Conservation (phyloP, 768 basidiomycete species). For the Melanogaster broomeanus region DNA sequence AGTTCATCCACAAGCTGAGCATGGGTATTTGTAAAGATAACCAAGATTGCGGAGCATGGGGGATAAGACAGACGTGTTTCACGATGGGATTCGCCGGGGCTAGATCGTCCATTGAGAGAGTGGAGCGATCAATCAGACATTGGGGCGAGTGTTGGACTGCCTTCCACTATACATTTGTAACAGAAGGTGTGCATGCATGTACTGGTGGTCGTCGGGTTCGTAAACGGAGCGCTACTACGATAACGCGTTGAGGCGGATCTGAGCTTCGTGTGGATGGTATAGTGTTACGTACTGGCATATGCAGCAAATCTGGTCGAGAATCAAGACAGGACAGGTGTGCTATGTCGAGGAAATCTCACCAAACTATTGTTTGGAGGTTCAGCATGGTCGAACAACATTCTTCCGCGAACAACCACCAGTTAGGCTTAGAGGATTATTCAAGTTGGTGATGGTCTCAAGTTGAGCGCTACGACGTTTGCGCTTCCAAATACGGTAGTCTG, state of each 20-base stretch:
- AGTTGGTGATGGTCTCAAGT: neutral
- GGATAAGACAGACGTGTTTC: conserved; percentile 45
- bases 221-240: conserved; percentile 67
- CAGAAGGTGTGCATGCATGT: conserved; percentile 90
- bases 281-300: conserved; percentile 65
- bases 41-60: conserved; percentile 2
- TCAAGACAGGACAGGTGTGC: neutral
- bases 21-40: conserved; percentile 7
- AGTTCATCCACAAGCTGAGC: conserved; percentile 82
- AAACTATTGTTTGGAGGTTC: conserved; percentile 67
- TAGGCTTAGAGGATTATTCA: neutral
- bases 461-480: neutral
- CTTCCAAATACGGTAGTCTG: neutral
- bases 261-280: conserved; percentile 1
- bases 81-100: conserved; percentile 70
- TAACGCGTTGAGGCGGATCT: conserved; percentile 6
- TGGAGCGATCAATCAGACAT: conserved; percentile 84
- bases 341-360: conserved; percentile 38
- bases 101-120: conserved; percentile 59
- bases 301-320: conserved; percentile 62
- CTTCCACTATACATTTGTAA: conserved; percentile 69
- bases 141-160: conserved; percentile 68
- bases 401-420: conserved; percentile 1
- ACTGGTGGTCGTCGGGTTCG: conserved; percentile 70
- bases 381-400: conserved; percentile 50